Percentiles rank a stretch among this genome's conserved stretches.
Conservation (phyloP, 1,284 basidiomycete species). For the Malassezia yamatoensis region DNA sequence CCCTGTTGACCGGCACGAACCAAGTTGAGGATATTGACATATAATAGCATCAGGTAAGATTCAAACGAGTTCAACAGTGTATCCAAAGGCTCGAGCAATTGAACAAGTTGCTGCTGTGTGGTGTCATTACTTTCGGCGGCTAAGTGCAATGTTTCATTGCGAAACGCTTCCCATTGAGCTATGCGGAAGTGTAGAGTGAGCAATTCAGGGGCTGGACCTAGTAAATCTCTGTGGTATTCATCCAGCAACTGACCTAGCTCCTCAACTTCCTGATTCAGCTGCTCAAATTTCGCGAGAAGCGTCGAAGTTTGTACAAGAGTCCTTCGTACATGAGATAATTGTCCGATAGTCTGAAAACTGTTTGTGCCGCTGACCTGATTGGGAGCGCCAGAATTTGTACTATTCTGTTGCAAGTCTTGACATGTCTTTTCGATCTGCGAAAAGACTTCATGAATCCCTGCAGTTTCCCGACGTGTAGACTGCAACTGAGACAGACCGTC, state of each 20-base stretch:
- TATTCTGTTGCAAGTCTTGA: slow-evolving; percentile 6
- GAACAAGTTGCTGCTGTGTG: slow-evolving; percentile 60
- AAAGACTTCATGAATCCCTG: slow-evolving; percentile 85
- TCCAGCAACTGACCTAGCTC: slow-evolving; percentile 68
- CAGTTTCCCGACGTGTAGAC: slow-evolving; percentile 69
- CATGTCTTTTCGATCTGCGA: slow-evolving; percentile 65
- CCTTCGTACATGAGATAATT: slow-evolving; percentile 86
- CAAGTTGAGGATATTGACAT: slow-evolving; percentile 66
- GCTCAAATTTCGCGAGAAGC: slow-evolving; percentile 81
- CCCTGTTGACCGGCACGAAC: slow-evolving; percentile 63
- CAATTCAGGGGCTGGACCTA: slow-evolving; percentile 75
- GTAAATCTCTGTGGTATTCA: slow-evolving; percentile 60
- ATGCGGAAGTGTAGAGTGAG: slow-evolving; percentile 83
- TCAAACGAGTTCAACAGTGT: slow-evolving; percentile 74
- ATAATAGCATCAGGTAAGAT: slow-evolving; percentile 69
- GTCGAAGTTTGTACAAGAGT: slow-evolving; percentile 91
- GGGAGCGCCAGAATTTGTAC: slow-evolving; percentile 12
- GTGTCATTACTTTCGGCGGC: slow-evolving; percentile 56
- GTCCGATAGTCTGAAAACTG: slow-evolving; percentile 36
- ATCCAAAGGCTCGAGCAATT: slow-evolving; percentile 81
- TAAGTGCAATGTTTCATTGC: slow-evolving; percentile 55
- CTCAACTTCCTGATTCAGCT: slow-evolving; percentile 76
- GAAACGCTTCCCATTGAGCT: slow-evolving; percentile 76
- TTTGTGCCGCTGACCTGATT: slow-evolving; percentile 21
- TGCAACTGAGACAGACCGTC: slow-evolving; percentile 79